phyloP scores from a whole-genome alignment of 257 asterid genomes.

The Leptodermis oblonga region DNA sequence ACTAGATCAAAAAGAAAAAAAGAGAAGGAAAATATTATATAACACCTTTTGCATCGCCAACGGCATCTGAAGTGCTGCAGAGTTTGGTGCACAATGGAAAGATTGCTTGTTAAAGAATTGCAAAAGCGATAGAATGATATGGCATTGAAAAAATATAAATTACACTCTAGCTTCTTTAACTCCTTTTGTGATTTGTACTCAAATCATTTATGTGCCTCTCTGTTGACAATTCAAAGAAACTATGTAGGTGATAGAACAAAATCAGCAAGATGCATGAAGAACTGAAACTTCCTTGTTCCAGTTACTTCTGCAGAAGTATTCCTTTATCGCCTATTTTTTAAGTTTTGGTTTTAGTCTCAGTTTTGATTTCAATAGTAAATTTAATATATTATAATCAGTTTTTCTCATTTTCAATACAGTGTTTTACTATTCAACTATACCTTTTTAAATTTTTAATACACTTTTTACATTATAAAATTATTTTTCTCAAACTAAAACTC shows the following conservation, averaged over 20 bases:
- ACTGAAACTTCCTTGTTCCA: background rate
- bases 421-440: too few relatives aligned
- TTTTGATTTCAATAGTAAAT: too few relatives aligned
- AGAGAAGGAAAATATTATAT: background rate
- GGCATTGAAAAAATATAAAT: background rate
- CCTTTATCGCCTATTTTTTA: too few relatives aligned
- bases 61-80: conserved; percentile 31
- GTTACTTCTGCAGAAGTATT: background rate
- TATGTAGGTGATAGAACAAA: background rate
- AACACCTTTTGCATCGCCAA: conserved; percentile 44
- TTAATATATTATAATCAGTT: too few relatives aligned
- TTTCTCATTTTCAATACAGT: too few relatives aligned
- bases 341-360: too few relatives aligned
- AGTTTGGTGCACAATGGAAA: conserved; percentile 50
- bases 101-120: conserved; percentile 13
- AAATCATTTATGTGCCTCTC: background rate
- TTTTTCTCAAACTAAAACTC: too few relatives aligned
- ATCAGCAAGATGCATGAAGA: background rate
- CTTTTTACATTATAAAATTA: too few relatives aligned
- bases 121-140: background rate
- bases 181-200: background rate
- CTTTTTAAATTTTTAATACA: too few relatives aligned
- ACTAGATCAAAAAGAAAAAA: background rate
- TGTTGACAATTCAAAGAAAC: background rate
- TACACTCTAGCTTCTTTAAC: background rate